These are phyloP conservation scores for Lomentospora prolificans DNA, from an alignment of 2,329 filamentous ascomycete species.

Conservation along the genomic window DNA sequence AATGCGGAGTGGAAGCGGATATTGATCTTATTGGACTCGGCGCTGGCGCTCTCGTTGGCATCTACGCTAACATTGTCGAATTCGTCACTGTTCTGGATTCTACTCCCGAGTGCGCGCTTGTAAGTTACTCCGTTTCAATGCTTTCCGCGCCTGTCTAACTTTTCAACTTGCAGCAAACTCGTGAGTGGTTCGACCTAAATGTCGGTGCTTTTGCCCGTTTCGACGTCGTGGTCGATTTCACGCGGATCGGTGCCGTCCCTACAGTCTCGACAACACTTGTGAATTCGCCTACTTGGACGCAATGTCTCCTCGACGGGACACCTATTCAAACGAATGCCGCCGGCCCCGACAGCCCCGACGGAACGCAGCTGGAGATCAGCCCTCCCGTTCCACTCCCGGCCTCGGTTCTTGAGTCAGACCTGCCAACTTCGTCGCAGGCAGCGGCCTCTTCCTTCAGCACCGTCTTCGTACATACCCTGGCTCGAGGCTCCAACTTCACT, in stretches of 20 bases:
- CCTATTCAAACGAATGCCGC: slow-evolving; percentile 8
- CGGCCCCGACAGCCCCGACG: background rate
- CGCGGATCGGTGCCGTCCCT: slow-evolving; percentile 28
- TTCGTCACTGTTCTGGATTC: slow-evolving; percentile 33
- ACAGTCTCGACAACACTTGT: slow-evolving; percentile 30
- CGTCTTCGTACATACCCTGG: no score
- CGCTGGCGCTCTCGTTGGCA: slow-evolving; percentile 31
- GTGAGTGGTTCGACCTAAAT: slow-evolving; percentile 28
- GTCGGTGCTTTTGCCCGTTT: slow-evolving; percentile 27
- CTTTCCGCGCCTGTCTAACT: background rate
- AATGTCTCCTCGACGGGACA: slow-evolving; percentile 20
- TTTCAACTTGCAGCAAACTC: slow-evolving; percentile 10
- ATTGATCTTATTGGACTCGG: slow-evolving; percentile 18
- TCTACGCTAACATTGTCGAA: slow-evolving; percentile 45
- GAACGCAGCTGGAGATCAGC: slow-evolving; percentile 11
- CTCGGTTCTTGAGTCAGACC: slow-evolving; percentile 10
- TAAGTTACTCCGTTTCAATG: slow-evolving; percentile 14
- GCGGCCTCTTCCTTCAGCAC: background rate
- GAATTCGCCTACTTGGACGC: slow-evolving; percentile 23
- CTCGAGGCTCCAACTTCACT: background rate
- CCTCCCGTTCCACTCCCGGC: background rate
- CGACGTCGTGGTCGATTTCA: slow-evolving; percentile 22
- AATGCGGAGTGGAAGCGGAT: slow-evolving; percentile 30
- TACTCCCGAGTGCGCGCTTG: slow-evolving; percentile 25
- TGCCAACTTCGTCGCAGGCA: slow-evolving; percentile 1